Evolutionary conservation across 345 rosid genomes (phyloP).

Genomic region (Erucastrum elatum): DNA sequence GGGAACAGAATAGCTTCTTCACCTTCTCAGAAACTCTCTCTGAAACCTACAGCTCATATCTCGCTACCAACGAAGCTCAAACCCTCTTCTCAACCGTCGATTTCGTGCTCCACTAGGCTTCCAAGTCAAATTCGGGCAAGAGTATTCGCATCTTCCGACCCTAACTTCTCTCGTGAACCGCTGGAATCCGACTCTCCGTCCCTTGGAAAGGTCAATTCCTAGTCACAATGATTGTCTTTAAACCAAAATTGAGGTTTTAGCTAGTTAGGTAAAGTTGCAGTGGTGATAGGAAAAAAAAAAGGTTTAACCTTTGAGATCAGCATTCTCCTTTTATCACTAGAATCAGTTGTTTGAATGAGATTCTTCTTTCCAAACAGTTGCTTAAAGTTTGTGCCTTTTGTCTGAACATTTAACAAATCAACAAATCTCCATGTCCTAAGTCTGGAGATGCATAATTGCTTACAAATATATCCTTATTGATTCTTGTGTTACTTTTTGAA

Average conservation of each 20-base stretch:
- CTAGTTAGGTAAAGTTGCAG: background rate
- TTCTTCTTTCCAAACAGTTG: background rate
- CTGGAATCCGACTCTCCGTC: slow-evolving; percentile 17
- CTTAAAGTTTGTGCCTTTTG: background rate
- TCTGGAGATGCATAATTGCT: background rate
- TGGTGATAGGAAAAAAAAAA: background rate
- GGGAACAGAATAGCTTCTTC: slow-evolving; percentile 24
- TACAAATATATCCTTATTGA: slow-evolving; percentile 29
- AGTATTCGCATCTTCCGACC: background rate
- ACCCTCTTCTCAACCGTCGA: slow-evolving; percentile 5
- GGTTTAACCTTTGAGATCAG: too few relatives aligned
- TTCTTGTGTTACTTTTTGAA: slow-evolving; percentile 9
- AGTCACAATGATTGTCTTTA: background rate
- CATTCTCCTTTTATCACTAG: background rate
- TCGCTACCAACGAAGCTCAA: slow-evolving; percentile 26
- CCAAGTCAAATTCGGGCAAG: slow-evolving; percentile 14
- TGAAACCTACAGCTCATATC: slow-evolving; percentile 35
- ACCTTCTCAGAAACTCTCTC: slow-evolving; percentile 15
- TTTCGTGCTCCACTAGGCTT: slow-evolving; percentile 22
- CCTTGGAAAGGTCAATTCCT: slow-evolving; percentile 49
- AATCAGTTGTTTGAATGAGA: background rate
- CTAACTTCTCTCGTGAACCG: slow-evolving; percentile 29
- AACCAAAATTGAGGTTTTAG: slow-evolving; percentile 7
- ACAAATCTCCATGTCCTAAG: background rate
- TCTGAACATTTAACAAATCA: background rate